phyloP scores from a whole-genome alignment of 2,329 filamentous ascomycete species.

The Trichoderma koningiopsis region DNA sequence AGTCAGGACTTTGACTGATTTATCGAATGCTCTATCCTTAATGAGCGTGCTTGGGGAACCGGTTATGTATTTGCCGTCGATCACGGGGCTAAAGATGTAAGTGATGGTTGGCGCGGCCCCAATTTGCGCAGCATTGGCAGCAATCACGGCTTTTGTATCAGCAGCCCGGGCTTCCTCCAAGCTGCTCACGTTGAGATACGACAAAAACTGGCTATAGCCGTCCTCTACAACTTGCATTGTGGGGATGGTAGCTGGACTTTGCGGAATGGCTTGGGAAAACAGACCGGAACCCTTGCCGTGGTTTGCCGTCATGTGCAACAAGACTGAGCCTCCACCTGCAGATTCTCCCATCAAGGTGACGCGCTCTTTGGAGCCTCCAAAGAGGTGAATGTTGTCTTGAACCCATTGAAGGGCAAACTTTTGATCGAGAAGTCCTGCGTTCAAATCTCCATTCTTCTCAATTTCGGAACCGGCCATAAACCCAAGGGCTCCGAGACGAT shows the following conservation, averaged over 20 bases:
- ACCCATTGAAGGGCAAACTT: slow-evolving; percentile 54
- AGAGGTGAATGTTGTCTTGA: slow-evolving; percentile 49
- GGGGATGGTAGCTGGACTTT: background rate
- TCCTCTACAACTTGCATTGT: background rate
- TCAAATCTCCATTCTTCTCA: slow-evolving; percentile 39
- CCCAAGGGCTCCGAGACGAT: slow-evolving; percentile 39
- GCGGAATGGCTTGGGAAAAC: background rate
- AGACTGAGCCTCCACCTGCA: slow-evolving; percentile 51
- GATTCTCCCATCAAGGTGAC: slow-evolving; percentile 50
- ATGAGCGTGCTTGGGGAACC: background rate
- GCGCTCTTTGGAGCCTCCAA: slow-evolving; percentile 48
- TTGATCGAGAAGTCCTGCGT: slow-evolving; percentile 55
- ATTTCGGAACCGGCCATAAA: slow-evolving; percentile 41
- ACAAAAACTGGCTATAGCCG: background rate
- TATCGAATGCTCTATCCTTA: background rate
- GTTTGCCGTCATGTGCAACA: slow-evolving; percentile 35
- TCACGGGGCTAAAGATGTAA: background rate
- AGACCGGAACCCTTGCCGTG: background rate
- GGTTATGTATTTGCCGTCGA: background rate
- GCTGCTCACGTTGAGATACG: slow-evolving; percentile 4
- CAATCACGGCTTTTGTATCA: background rate
- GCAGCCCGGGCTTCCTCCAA: background rate
- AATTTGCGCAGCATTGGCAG: slow-evolving; percentile 8
- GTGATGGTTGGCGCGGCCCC: background rate
- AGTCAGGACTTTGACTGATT: background rate